phyloP scores from a whole-genome alignment of 495 filamentous ascomycete species.

The Aspergillus saccharolyticus region DNA sequence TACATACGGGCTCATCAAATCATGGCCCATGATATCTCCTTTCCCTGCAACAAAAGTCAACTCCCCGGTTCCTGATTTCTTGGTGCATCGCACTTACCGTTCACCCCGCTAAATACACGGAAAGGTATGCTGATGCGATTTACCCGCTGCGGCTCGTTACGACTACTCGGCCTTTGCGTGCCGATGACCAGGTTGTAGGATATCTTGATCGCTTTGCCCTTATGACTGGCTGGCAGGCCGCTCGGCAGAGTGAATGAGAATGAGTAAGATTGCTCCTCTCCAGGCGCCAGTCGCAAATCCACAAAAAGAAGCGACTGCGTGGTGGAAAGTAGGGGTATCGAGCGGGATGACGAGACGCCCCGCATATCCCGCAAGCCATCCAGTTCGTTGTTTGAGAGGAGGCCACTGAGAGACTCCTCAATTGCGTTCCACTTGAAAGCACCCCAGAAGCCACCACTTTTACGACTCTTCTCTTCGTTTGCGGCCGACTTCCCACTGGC shows the following conservation, averaged over 20 bases:
- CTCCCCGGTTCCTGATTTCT: background rate
- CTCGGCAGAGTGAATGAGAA: conserved; percentile 82
- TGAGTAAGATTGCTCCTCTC: conserved; percentile 80
- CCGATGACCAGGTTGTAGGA: conserved; percentile 88
- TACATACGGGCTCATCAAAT: conserved; percentile 90
- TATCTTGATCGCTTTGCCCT: conserved; percentile 91
- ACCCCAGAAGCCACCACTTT: conserved; percentile 73
- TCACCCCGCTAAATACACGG: conserved; percentile 86
- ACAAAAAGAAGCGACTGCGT: conserved; percentile 98
- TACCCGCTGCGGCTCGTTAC: conserved; percentile 71
- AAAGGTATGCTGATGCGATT: conserved; percentile 92
- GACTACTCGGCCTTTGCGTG: conserved; percentile 76
- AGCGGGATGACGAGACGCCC: conserved; percentile 69
- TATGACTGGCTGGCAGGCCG: conserved; percentile 83
- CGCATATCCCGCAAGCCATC: conserved; percentile 95
- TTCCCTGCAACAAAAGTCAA: conserved; percentile 34
- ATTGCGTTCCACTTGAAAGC: conserved; percentile 85
- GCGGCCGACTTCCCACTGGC: conserved; percentile 24
- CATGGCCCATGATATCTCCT: conserved; percentile 70
- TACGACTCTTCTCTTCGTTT: conserved; percentile 58
- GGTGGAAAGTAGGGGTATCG: conserved; percentile 84
- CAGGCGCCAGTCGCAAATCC: conserved; percentile 78
- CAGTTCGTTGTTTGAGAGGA: conserved; percentile 78
- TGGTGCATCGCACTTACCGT: conserved; percentile 42
- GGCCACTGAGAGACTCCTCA: conserved; percentile 79